Conservation (phyloP, 306 rosid species). For the Rosa persica region DNA sequence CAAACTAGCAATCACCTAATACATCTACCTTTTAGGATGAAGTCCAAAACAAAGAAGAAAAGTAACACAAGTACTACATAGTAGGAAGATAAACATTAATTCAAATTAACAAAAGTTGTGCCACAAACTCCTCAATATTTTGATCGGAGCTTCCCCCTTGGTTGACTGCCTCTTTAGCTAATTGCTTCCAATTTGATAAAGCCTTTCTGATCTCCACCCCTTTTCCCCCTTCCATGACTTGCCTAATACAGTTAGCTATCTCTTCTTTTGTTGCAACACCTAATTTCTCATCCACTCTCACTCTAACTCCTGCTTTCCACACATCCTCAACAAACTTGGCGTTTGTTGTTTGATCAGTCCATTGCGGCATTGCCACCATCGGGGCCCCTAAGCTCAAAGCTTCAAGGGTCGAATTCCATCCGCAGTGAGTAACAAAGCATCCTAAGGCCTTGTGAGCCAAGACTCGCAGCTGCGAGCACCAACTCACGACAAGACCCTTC, state of each 20-base stretch:
- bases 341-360: constrained; percentile 36
- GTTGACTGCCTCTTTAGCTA: constrained; percentile 12
- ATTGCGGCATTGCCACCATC: constrained; percentile 29
- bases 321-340: constrained; percentile 29
- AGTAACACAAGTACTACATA: too few species aligned
- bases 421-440: constrained; percentile 34
- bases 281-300: constrained; percentile 11
- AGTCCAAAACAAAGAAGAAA: too few species aligned
- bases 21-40: too few species aligned
- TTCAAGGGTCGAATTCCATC: constrained; percentile 38
- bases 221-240: constrained; percentile 24
- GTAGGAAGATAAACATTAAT: neutral
- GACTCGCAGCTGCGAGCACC: constrained; percentile 31
- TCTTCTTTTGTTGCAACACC: constrained; percentile 18
- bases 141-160: constrained; percentile 31
- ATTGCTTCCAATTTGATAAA: constrained; percentile 13
- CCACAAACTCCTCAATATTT: constrained; percentile 19
- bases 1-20: too few species aligned
- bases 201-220: constrained; percentile 2
- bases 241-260: constrained; percentile 4
- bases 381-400: constrained; percentile 28
- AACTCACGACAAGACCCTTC: constrained; percentile 26
- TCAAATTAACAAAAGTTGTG: neutral
- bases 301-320: constrained; percentile 31
- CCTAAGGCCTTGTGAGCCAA: constrained; percentile 28